Conservation (phyloP, 148 eudicot species). For the Mesembryanthemum crystallinum region DNA sequence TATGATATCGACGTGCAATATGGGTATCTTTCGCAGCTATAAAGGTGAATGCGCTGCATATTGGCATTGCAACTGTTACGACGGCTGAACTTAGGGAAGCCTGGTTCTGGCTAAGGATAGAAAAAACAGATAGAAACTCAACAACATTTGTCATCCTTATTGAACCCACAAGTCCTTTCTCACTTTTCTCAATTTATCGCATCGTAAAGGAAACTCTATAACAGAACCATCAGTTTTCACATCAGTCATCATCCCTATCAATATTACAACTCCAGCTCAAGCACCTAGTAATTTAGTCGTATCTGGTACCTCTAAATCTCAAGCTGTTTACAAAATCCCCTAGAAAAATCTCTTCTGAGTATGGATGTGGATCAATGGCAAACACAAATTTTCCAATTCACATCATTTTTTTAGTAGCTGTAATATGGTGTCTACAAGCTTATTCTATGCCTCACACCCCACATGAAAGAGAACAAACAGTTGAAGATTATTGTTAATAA, state of each 20-base stretch:
- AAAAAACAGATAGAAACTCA: too few species aligned
- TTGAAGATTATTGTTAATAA: background rate
- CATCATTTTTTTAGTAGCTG: too few species aligned
- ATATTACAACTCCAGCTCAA: background rate
- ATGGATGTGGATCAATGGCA: background rate
- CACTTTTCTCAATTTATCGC: too few species aligned
- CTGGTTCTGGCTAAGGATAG: too few species aligned
- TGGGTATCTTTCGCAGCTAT: too few species aligned
- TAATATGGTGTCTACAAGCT: background rate
- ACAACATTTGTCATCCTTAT: too few species aligned
- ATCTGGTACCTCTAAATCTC: background rate
- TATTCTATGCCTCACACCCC: background rate
- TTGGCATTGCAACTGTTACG: too few species aligned
- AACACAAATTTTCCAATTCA: background rate
- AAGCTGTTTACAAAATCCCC: background rate
- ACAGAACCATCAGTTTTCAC: background rate
- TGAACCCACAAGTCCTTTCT: too few species aligned
- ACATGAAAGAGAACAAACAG: background rate
- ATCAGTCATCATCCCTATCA: background rate
- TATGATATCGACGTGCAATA: too few species aligned
- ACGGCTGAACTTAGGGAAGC: too few species aligned
- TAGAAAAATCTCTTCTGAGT: background rate
- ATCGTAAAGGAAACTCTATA: background rate
- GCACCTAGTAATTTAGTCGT: background rate
- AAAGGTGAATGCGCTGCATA: too few species aligned